phyloP scores from a whole-genome alignment of 2,329 filamentous ascomycete genomes.

The Cordyceps fumosorosea region DNA sequence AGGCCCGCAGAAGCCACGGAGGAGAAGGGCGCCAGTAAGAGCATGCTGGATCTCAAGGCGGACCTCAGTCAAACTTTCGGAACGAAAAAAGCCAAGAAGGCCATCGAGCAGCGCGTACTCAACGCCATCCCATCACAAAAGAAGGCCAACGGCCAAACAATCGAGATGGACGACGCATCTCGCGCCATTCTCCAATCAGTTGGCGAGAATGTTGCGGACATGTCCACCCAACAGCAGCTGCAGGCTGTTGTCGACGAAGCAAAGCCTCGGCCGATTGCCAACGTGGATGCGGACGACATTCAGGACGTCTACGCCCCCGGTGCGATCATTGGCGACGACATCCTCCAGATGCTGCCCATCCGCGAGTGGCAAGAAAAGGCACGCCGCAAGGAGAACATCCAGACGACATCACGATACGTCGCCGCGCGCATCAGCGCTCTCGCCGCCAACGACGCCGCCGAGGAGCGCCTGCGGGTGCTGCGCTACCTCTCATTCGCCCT shows the following conservation, averaged over 20 bases:
- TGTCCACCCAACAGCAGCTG: slow-evolving; percentile 60
- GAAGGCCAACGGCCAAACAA: slow-evolving; percentile 29
- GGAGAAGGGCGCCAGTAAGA: slow-evolving; percentile 34
- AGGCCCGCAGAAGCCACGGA: slow-evolving; percentile 41
- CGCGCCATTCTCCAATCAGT: slow-evolving; percentile 58
- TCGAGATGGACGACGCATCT: slow-evolving; percentile 48
- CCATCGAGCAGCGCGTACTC: slow-evolving; percentile 58
- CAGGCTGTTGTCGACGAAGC: slow-evolving; percentile 57
- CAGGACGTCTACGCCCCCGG: slow-evolving; percentile 67
- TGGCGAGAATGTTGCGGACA: slow-evolving; percentile 52
- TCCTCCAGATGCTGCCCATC: slow-evolving; percentile 61
- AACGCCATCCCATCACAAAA: slow-evolving; percentile 58
- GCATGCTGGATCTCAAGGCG: slow-evolving; percentile 54
- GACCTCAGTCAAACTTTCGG: slow-evolving; percentile 73
- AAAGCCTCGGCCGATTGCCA: slow-evolving; percentile 67
- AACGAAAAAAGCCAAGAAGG: slow-evolving; percentile 80
- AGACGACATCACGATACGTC: slow-evolving; percentile 56
- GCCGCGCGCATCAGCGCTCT: slow-evolving; percentile 52
- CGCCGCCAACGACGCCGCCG: slow-evolving; percentile 39
- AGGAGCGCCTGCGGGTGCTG: slow-evolving; percentile 49
- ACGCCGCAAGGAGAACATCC: slow-evolving; percentile 50
- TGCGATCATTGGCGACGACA: slow-evolving; percentile 59
- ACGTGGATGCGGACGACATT: slow-evolving; percentile 58
- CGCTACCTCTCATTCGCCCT: slow-evolving; percentile 55
- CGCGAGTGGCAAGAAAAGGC: slow-evolving; percentile 67